Evolutionary conservation across 2,329 filamentous ascomycete species (phyloP).

Genomic region (Talaromyces sp.): DNA sequence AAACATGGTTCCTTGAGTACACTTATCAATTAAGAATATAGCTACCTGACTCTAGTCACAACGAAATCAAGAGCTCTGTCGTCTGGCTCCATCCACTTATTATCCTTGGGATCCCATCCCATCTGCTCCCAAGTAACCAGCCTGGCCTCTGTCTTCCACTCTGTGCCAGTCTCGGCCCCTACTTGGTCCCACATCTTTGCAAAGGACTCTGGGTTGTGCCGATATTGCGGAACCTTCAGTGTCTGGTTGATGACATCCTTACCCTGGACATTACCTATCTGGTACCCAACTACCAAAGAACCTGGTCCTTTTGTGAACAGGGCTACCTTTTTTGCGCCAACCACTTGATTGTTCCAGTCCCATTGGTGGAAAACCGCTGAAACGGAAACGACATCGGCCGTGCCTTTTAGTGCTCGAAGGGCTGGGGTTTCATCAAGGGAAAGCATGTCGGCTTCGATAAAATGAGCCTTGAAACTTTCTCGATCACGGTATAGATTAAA

Average conservation of each 20-base stretch:
- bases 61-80: not conserved
- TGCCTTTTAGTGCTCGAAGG: slow-evolving; percentile 8
- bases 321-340: slow-evolving; percentile 27
- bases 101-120: slow-evolving; percentile 2
- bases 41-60: slow-evolving; percentile 1
- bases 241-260: slow-evolving; percentile 1
- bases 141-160: slow-evolving; percentile 38
- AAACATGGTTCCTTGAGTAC: not conserved
- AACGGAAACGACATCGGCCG: slow-evolving; percentile 35
- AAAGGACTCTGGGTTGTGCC: slow-evolving; percentile 49
- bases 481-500: slow-evolving; percentile 61
- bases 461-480: slow-evolving; percentile 40
- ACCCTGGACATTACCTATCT: slow-evolving; percentile 16
- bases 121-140: slow-evolving; percentile 4
- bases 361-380: slow-evolving; percentile 41
- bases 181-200: slow-evolving; percentile 52
- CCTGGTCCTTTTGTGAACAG: slow-evolving; percentile 22
- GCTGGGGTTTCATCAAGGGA: not conserved
- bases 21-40: not conserved
- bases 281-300: slow-evolving; percentile 19
- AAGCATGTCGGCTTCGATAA: slow-evolving; percentile 45
- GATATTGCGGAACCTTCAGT: slow-evolving; percentile 27
- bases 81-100: slow-evolving; percentile 1
- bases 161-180: slow-evolving; percentile 44
- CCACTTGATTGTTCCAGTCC: slow-evolving; percentile 25